A percentile compares a stretch with the other conserved stretches of the same genome.
These are phyloP conservation scores for Spirogloea muscicola DNA, from an alignment of 139 green algal genomes.

Conservation along the genomic window DNA sequence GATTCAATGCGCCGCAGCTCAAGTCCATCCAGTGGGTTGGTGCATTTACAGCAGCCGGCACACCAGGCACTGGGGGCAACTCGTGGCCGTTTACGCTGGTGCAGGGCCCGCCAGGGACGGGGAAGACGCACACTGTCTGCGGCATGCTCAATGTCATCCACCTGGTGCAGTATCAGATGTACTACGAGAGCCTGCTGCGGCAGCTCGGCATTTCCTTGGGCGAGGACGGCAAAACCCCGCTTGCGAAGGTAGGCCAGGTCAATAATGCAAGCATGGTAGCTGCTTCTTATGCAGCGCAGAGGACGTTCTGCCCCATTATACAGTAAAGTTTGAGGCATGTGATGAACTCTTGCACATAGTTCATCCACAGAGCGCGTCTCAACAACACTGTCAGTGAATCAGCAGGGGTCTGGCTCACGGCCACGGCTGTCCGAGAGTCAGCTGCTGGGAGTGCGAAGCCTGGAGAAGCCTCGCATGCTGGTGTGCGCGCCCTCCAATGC, in stretches of 20 bases:
- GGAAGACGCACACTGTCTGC: constrained; percentile 92
- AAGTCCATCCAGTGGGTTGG: constrained; percentile 25
- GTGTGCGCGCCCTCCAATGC: constrained; percentile 93
- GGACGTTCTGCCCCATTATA: too few species aligned
- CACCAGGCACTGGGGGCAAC: neutral
- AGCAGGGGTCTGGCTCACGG: too few species aligned
- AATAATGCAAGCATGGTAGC: too few species aligned
- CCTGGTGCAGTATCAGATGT: constrained; percentile 72
- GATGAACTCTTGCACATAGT: too few species aligned
- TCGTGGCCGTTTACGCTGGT: constrained; percentile 63
- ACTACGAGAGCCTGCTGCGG: constrained; percentile 54
- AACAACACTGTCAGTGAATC: too few species aligned
- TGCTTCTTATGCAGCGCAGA: too few species aligned
- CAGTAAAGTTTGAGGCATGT: too few species aligned
- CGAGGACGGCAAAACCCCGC: too few species aligned
- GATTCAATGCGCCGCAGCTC: constrained; percentile 37
- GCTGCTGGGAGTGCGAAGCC: too few species aligned
- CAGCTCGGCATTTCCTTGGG: constrained; percentile 14
- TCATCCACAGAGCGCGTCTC: too few species aligned
- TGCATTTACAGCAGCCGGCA: constrained; percentile 6
- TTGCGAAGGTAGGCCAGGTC: too few species aligned
- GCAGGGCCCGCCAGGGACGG: constrained; percentile 86
- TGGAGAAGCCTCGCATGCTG: constrained; percentile 66
- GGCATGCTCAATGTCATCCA: constrained; percentile 91
- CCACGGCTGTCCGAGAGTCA: neutral